Base-by-base conservation (phyloP, 108 stramenopile species). In the Cyclostephanos tholiformis region DNA sequence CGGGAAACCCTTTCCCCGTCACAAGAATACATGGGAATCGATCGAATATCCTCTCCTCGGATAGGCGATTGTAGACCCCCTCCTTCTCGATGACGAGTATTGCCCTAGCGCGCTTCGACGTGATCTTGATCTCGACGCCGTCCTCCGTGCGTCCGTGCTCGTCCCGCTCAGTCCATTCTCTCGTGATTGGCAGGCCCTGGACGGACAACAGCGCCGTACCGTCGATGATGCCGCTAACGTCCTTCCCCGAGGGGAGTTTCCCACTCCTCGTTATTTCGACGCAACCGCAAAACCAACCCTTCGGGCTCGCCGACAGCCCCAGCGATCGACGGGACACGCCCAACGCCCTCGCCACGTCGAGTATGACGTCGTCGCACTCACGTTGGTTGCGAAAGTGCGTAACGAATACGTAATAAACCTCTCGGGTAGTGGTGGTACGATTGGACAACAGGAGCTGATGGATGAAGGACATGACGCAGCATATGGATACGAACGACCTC, bases 51-150 rank as follows among this genome's bases (percentile, higher is more conserved):
- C 94, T 83, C 80, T 98, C 97, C 74, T 97, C 92, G 8, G 92
- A 84, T 48, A 99, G 82, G 20, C 98, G 90, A 68, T 86, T 97
- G 85, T 97, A 99, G 16, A 97, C 88, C 12, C 97, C 98, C 72
- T 99, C 98, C 72, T 99, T 99, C 79, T 99, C 98, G 58, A 99
- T 90, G 48, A 99, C 89, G 11, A 99, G 77, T 65, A 99, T 96
- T 76, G 75, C 86, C 61, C 71, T 76, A 4, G 91, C 91, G 71
- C 80, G 74, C 65, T 72, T 74, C 4, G 83, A 80, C 0, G 29
- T 46, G 2, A 78, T 65, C 16, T 36, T 46, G 57, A 78, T 78
- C 48, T 78, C 68, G 6, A 75, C 67, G 13, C 68, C 68, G 38
- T 74, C 61, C 22, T 80, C 74, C 23, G 74, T 69, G 16, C 60